Evolutionary conservation across 2,329 filamentous ascomycete species (phyloP).

Genomic region (Penicillium sp.): DNA sequence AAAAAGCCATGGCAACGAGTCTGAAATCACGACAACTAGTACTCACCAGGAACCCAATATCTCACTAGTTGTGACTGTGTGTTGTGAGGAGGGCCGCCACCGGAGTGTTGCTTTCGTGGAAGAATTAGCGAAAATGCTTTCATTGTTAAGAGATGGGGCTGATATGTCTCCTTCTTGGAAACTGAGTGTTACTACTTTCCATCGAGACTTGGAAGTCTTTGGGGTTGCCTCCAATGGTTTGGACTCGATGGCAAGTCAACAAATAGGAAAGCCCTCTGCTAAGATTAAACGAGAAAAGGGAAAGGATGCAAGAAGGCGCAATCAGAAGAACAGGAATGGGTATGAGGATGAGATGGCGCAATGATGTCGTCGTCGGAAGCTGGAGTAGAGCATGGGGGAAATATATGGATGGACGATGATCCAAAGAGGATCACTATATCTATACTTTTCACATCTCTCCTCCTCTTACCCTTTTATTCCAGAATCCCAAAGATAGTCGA

Average conservation of each 20-base stretch:
- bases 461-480: neutral
- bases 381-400: neutral
- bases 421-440: neutral
- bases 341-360: neutral
- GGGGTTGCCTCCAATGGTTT: neutral
- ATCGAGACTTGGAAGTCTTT: neutral
- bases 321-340: neutral
- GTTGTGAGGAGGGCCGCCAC: slow-evolving; percentile 13
- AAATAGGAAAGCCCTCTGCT: neutral
- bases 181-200: neutral
- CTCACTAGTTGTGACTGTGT: slow-evolving; percentile 9
- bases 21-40: neutral
- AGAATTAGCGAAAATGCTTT: neutral
- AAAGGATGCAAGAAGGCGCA: neutral
- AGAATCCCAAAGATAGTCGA: neutral
- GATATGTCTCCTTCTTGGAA: neutral
- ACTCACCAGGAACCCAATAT: neutral
- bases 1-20: neutral
- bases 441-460: too few species aligned
- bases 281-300: neutral
- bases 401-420: neutral
- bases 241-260: neutral
- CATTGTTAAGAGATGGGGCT: neutral
- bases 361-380: neutral
- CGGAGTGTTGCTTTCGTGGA: slow-evolving; percentile 11